Conservation (phyloP, 176 grass and related monocot species). For the Avena atlantica region DNA sequence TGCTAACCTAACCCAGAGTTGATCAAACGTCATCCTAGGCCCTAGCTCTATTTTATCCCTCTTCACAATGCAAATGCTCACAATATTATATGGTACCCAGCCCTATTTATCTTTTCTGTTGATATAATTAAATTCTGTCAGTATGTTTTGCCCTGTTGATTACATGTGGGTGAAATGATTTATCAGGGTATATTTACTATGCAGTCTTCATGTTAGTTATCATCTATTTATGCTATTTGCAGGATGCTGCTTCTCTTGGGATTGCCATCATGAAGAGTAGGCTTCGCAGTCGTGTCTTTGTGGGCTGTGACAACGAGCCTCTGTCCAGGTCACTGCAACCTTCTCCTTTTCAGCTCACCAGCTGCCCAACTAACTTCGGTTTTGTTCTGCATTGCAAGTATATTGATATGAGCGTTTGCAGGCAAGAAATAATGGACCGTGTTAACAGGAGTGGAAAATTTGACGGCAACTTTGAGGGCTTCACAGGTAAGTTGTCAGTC, state of each 20-base stretch:
- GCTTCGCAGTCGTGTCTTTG: slow-evolving; percentile 42
- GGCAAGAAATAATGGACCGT: slow-evolving; percentile 88
- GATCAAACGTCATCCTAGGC: background rate
- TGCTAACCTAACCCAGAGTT: background rate
- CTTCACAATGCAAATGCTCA: background rate
- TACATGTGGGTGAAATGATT: background rate
- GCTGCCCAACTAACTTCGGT: background rate
- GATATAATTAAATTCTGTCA: background rate
- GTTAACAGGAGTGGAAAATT: slow-evolving; percentile 77
- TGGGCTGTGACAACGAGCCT: slow-evolving; percentile 67
- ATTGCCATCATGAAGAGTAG: slow-evolving; percentile 66
- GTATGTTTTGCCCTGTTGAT: background rate
- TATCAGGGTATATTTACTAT: slow-evolving; percentile 12
- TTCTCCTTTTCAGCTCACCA: slow-evolving; percentile 1
- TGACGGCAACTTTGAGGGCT: slow-evolving; percentile 67
- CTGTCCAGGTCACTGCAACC: slow-evolving; percentile 49
- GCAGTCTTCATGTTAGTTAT: slow-evolving; percentile 11
- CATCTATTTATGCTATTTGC: slow-evolving; percentile 15
- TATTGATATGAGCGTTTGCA: slow-evolving; percentile 35
- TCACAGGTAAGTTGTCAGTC: slow-evolving; percentile 59
- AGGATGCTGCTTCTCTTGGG: slow-evolving; percentile 71
- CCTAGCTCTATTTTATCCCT: background rate
- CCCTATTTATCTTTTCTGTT: background rate
- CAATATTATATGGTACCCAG: background rate
- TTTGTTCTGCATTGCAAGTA: background rate